A percentile compares a stretch with the other conserved stretches of the same genome.
These are phyloP conservation scores for Mrakia blollopis DNA, from an alignment of 768 basidiomycete genomes.

Conservation along the genomic window DNA sequence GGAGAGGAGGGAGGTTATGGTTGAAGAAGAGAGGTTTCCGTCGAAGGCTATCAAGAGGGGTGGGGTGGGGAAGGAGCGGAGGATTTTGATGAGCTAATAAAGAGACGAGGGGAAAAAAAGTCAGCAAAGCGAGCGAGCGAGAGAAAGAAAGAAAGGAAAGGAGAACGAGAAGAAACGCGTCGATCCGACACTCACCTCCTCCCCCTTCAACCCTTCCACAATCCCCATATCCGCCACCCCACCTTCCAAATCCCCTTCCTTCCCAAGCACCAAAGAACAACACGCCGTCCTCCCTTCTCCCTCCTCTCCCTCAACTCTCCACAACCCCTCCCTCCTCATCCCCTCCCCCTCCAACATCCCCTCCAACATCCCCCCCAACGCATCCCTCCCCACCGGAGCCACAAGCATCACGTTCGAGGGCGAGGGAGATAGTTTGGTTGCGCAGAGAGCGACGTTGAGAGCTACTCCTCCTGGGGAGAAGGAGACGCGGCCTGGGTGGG, in stretches of 20 bases:
- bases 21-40: slow-evolving; percentile 61
- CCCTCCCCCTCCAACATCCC: slow-evolving; percentile 59
- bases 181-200: slow-evolving; percentile 45
- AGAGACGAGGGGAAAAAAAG: too few species aligned
- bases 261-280: slow-evolving; percentile 79
- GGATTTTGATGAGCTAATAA: not conserved
- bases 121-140: not conserved
- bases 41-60: slow-evolving; percentile 68
- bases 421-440: slow-evolving; percentile 55
- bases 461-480: slow-evolving; percentile 66
- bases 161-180: too few species aligned
- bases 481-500: slow-evolving; percentile 41
- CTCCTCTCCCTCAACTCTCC: slow-evolving; percentile 41
- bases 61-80: slow-evolving; percentile 17
- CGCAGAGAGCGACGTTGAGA: slow-evolving; percentile 84
- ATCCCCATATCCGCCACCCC: slow-evolving; percentile 87
- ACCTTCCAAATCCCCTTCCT: slow-evolving; percentile 62
- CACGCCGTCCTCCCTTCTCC: slow-evolving; percentile 61
- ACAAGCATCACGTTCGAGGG: slow-evolving; percentile 54
- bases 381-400: slow-evolving; percentile 68
- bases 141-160: not conserved
- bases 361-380: slow-evolving; percentile 63
- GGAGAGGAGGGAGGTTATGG: slow-evolving; percentile 53
- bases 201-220: slow-evolving; percentile 52
- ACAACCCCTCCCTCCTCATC: slow-evolving; percentile 75